Base-by-base conservation (phyloP, 176 grass and related monocot species). In the Musa itinerans region DNA sequence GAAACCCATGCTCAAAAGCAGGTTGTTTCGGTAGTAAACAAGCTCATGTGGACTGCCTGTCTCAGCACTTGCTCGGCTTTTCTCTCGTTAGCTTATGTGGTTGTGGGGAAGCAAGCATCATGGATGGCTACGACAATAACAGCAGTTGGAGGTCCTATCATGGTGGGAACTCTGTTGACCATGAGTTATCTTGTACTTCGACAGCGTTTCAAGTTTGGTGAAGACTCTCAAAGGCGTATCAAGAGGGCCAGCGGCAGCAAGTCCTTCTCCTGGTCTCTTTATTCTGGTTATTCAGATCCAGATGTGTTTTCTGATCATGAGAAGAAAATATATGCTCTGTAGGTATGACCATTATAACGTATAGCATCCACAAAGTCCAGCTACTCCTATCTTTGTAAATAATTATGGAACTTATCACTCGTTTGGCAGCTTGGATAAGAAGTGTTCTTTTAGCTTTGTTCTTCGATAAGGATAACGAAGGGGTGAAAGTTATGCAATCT, bases 31-130 rank as follows among this genome's bases (percentile, higher is more conserved):
- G 83, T 99, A 15, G 86, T 99, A 26, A 99, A 99, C 82, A 99
- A 99, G 82, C 86, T 99, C 51, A 99, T 99, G 95, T 99, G 95
- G 95, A 73, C 63, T 0, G 95, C 95, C 10, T 99, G 95, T 83
- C 88, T 99, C 49, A 99, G 95, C 25, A 99, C 95, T 34, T 93
- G 95, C 0, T 84, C 84, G 0, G 95, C 95, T 14, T 99, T 94
- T 69, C 80, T 99, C 25, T 99, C 95, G 0, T 69, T 99, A 76
- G 95, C 95, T n/a, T 99, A 87, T 77, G 86, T 99, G 52, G 90
- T 99, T 7, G 95, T 94, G 76, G 95, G 95, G 22, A 85, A 80
- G 4, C 80, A 94, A 74, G 78, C 83, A 65, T 80, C 84, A 7
- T 99, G 95, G 95, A 94, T 99, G 90, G 95, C 95, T 52, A 83